Conservation (phyloP, 2,329 filamentous ascomycete species). For the Pseudogymnoascus sp. region DNA sequence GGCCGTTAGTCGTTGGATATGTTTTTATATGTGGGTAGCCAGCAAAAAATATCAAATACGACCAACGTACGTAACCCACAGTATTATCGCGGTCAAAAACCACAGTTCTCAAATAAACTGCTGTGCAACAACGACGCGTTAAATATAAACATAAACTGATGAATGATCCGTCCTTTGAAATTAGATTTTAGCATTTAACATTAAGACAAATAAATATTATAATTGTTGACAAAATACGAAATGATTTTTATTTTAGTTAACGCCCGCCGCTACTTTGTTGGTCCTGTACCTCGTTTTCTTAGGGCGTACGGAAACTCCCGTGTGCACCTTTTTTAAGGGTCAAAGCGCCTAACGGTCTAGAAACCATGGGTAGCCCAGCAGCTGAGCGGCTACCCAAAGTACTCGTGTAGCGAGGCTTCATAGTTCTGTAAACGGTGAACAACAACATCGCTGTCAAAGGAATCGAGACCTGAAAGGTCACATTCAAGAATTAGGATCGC, state of each 20-base stretch:
- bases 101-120: not conserved
- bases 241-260: not conserved
- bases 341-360: conserved; percentile 2
- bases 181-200: not conserved
- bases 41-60: not conserved
- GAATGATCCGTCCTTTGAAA: not conserved
- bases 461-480: conserved; percentile 3
- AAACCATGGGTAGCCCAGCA: not conserved
- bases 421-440: not conserved
- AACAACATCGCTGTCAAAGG: not conserved
- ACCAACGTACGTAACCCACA: not conserved
- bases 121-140: not conserved
- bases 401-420: not conserved
- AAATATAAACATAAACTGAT: not conserved
- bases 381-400: conserved; percentile 4
- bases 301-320: not conserved
- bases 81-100: not conserved
- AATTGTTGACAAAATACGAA: not conserved
- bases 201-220: not conserved
- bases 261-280: not conserved
- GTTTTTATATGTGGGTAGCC: not conserved
- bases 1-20: not conserved
- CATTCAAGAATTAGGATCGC: not conserved
- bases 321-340: not conserved
- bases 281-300: not conserved